phyloP scores from a whole-genome alignment of 2,329 filamentous ascomycete genomes.

The Fusarium compactum region DNA sequence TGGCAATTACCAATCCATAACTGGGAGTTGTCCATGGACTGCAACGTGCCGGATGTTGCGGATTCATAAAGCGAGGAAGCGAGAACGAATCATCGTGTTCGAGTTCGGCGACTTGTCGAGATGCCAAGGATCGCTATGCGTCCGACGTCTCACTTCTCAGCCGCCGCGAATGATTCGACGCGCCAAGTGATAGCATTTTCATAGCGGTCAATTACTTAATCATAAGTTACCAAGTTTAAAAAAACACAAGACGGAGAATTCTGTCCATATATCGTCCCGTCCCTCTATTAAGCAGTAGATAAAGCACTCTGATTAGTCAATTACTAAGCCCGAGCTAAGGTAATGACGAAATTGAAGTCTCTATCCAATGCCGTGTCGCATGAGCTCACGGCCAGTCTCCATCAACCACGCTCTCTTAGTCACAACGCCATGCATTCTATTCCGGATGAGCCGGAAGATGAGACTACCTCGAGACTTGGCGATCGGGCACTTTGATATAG shows the following conservation, averaged over 20 bases:
- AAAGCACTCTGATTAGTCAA: conserved; percentile 16
- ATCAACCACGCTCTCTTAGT: conserved; percentile 37
- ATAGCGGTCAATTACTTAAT: conserved; percentile 26
- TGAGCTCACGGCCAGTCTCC: conserved; percentile 37
- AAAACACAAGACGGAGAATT: conserved; percentile 8
- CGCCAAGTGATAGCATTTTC: conserved; percentile 18
- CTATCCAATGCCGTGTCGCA: conserved; percentile 38
- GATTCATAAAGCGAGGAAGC: conserved; percentile 18
- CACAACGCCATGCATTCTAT: conserved; percentile 37
- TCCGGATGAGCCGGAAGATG: conserved; percentile 41
- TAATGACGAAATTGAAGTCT: conserved; percentile 26
- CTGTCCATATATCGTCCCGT: background rate
- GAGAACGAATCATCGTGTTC: conserved; percentile 32
- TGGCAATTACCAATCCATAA: background rate
- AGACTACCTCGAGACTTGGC: conserved; percentile 24
- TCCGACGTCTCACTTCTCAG: conserved; percentile 1
- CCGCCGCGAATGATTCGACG: conserved; percentile 1
- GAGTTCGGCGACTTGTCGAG: conserved; percentile 25
- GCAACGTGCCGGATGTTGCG: conserved; percentile 35
- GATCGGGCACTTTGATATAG: conserved; percentile 10
- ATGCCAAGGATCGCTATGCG: conserved; percentile 27
- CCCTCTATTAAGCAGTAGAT: background rate
- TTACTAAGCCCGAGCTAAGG: conserved; percentile 16
- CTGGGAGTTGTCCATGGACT: conserved; percentile 4
- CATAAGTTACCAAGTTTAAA: conserved; percentile 9